Evolutionary conservation across 768 basidiomycete genomes (phyloP).

Genomic region (Favolaschia claudopus): DNA sequence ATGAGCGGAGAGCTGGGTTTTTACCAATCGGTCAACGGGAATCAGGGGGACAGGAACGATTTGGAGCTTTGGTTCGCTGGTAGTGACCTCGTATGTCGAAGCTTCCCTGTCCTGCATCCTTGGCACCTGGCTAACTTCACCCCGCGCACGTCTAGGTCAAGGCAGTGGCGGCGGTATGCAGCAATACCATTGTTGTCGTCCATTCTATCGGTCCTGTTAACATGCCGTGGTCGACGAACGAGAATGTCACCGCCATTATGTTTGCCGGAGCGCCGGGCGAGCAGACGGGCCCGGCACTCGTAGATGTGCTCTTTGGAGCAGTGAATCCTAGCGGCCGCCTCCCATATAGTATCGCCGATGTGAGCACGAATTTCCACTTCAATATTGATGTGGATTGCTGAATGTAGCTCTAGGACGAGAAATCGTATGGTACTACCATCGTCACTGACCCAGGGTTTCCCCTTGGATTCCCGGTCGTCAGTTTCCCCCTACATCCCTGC

Average conservation of each 20-base stretch:
- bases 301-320: constrained; percentile 79
- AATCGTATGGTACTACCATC: constrained; percentile 49
- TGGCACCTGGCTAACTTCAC: constrained; percentile 32
- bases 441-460: constrained; percentile 51
- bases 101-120: neutral
- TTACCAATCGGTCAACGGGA: constrained; percentile 69
- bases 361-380: constrained; percentile 47
- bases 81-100: constrained; percentile 51
- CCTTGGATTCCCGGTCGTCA: constrained; percentile 30
- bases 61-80: constrained; percentile 66
- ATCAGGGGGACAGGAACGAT: constrained; percentile 67
- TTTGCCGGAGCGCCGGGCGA: constrained; percentile 69
- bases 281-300: constrained; percentile 79
- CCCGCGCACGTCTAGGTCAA: constrained; percentile 53
- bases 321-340: constrained; percentile 79
- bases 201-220: constrained; percentile 80
- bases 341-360: constrained; percentile 80
- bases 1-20: constrained; percentile 61
- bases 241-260: constrained; percentile 74
- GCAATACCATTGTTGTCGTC: constrained; percentile 82
- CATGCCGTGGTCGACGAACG: constrained; percentile 78
- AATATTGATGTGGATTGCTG: neutral
- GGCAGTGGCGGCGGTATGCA: constrained; percentile 69
- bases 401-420: neutral
- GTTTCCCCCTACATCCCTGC: neutral